phyloP scores from a whole-genome alignment of 1,284 basidiomycete genomes.

The Cronartium ribicola region DNA sequence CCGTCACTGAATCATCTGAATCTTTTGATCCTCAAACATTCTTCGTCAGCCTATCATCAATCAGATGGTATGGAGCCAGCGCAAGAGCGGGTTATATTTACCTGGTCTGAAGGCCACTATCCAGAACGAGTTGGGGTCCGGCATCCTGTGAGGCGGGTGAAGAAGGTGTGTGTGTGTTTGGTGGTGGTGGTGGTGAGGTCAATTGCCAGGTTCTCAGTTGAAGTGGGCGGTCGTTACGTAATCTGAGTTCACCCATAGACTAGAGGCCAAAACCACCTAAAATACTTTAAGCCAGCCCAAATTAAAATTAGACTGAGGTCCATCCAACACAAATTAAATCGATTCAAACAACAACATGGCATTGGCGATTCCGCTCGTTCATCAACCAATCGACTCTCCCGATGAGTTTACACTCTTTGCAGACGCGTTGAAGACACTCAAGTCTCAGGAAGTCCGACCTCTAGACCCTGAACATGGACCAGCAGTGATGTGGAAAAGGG shows the following conservation, averaged over 20 bases:
- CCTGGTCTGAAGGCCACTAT: constrained; percentile 41
- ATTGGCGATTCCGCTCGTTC: no score
- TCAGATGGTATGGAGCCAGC: not conserved
- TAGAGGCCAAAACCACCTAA: no score
- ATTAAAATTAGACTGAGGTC: no score
- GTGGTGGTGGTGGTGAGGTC: no score
- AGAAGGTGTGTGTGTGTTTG: not conserved
- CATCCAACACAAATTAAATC: no score
- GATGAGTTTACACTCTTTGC: constrained; percentile 38
- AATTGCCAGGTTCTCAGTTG: no score
- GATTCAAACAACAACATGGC: not conserved
- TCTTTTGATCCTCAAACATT: not conserved
- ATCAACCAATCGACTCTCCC: not conserved
- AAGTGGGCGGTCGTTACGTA: no score
- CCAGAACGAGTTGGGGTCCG: constrained; percentile 40
- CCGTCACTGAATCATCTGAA: constrained; percentile 31
- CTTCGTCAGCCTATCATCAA: not conserved
- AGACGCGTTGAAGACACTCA: constrained; percentile 27
- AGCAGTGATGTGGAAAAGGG: constrained; percentile 34
- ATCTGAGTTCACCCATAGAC: no score
- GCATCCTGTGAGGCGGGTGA: constrained; percentile 12
- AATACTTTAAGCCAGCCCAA: no score
- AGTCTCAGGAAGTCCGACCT: constrained; percentile 19
- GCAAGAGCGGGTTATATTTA: constrained; percentile 4
- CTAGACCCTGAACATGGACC: constrained; percentile 39